phyloP scores from a whole-genome alignment of 345 rosid species.

The Corchorus olitorius region DNA sequence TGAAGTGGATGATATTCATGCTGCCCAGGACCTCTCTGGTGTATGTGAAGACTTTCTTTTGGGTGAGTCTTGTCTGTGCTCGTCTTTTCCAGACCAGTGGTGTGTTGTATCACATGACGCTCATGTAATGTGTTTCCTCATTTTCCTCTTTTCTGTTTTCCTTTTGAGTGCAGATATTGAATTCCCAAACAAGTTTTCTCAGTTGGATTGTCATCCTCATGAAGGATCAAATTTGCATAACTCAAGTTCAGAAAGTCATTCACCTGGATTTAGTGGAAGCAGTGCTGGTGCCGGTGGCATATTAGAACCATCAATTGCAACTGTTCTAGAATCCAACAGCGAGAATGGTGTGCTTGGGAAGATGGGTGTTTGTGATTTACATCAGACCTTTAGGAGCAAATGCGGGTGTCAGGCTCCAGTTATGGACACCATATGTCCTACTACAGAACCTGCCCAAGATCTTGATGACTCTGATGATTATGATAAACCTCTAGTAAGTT shows the following conservation, averaged over 20 bases:
- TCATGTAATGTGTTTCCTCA: neutral
- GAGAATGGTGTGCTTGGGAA: conserved; percentile 36
- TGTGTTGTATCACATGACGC: neutral
- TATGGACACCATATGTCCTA: conserved; percentile 18
- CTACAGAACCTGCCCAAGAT: conserved; percentile 28
- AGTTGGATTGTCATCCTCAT: conserved; percentile 34
- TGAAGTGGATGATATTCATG: conserved; percentile 69
- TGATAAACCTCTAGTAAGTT: conserved; percentile 43
- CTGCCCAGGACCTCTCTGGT: conserved; percentile 50
- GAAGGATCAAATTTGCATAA: conserved; percentile 36
- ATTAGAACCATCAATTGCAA: conserved; percentile 53
- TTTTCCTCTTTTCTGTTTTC: neutral
- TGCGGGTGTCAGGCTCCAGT: conserved; percentile 26
- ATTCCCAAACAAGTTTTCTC: conserved; percentile 49
- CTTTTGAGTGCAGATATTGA: conserved; percentile 56
- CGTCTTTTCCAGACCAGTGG: conserved; percentile 4
- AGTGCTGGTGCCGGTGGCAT: conserved; percentile 47
- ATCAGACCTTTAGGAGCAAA: conserved; percentile 25
- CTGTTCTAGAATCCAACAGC: conserved; percentile 39
- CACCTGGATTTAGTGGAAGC: conserved; percentile 64
- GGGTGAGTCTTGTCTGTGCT: conserved; percentile 38
- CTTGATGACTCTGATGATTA: conserved; percentile 48
- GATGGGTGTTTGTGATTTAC: conserved; percentile 22
- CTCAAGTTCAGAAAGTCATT: conserved; percentile 64
- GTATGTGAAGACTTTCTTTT: conserved; percentile 51